phyloP scores from a whole-genome alignment of 169 alveolate genomes.

The Cryptosporidium sp. region DNA sequence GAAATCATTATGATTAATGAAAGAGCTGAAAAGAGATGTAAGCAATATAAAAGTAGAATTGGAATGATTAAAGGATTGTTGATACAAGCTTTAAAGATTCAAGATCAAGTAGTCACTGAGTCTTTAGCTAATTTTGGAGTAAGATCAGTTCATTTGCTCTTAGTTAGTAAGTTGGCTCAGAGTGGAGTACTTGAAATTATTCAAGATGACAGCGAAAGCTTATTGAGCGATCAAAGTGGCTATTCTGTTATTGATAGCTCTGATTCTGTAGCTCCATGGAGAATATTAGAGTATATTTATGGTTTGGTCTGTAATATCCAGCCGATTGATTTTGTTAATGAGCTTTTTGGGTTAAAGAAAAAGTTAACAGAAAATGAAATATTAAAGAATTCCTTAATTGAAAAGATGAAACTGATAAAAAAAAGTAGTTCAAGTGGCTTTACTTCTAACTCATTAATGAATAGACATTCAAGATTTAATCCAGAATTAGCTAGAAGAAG shows the following conservation, averaged over 20 bases:
- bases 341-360: constrained; percentile 18
- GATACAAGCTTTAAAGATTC: constrained; percentile 56
- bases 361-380: background rate
- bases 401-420: constrained; percentile 13
- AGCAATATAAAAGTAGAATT: constrained; percentile 43
- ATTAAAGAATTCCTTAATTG: background rate
- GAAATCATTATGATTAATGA: constrained; percentile 48
- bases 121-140: constrained; percentile 50
- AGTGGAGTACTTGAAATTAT: constrained; percentile 56
- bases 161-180: constrained; percentile 25
- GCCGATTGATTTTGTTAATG: constrained; percentile 58
- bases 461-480: constrained; percentile 66
- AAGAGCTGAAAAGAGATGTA: constrained; percentile 24
- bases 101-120: constrained; percentile 36
- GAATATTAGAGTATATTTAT: constrained; percentile 48
- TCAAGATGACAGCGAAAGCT: constrained; percentile 30
- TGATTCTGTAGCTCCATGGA: constrained; percentile 45
- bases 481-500: constrained; percentile 73
- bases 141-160: constrained; percentile 57
- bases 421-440: constrained; percentile 49
- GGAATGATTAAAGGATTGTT: constrained; percentile 56
- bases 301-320: constrained; percentile 60
- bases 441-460: constrained; percentile 54
- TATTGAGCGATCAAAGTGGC: background rate
- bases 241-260: background rate